Base-by-base conservation (phyloP, 345 rosid species). In the Populus simonii region DNA sequence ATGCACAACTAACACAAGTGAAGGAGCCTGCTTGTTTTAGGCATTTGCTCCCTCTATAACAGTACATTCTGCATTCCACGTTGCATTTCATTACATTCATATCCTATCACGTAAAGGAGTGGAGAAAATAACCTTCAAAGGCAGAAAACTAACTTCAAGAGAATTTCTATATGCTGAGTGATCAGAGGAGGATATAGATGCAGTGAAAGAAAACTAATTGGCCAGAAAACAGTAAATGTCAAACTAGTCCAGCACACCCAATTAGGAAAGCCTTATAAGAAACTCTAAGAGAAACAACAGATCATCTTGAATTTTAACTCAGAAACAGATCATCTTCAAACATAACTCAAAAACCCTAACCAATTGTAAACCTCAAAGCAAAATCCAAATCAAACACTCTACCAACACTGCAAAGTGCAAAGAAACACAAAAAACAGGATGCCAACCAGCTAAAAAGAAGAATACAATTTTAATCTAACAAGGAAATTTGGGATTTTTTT, bases 401-500 rank as follows among this genome's bases (percentile, higher is more conserved):
- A 59, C 29, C 25, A 11, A n/a, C 23, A 59, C 36, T 25, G 7
- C 33, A 47, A 66, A n/a, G 39, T 59, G 31, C 20, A 63, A 74
- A 7, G 36, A 63, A n/a, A 10, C 15, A 41, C 16, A 36, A 12
- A 33, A 43, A 35, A 41, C 15, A 36, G n/a, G 23, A 43, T 23
- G 31, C 33, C 8, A 49, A 59, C 22, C 7, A 59, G 1, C 17
- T 8, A 3, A 18, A 68, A 62, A 70, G 12, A 43, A 10, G 4
- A 25, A 3, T 7, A 31, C 22, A 2, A 68, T 49, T 11, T 45
- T 1, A 47, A 63, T 25, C 76, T 25, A 70, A 20, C 49, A 61
- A 27, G 29, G 65, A 78, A 82, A 70, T 39, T 55, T 45, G 72
- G 76, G 74, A 49, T 25, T 31, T 74, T 43, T 6, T 38, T 2